A percentile compares a stretch with the other conserved stretches of the same genome.
These are phyloP conservation scores for Rhinocladiella mackenziei DNA, from an alignment of 2,329 filamentous ascomycete genomes.

Conservation along the genomic window DNA sequence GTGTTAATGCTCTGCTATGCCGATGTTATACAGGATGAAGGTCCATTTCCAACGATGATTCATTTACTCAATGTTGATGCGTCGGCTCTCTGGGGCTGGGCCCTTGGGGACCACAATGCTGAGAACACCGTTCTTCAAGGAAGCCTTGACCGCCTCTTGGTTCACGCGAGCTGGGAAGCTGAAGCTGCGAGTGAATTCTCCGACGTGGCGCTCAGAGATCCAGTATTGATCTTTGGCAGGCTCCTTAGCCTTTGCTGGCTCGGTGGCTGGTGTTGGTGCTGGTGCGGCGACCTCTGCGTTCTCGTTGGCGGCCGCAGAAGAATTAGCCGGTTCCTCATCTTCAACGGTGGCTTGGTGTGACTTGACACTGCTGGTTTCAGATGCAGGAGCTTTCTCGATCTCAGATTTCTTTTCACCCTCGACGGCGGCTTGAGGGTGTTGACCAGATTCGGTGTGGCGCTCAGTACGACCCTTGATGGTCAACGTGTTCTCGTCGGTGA, in stretches of 20 bases:
- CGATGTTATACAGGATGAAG: too few species aligned
- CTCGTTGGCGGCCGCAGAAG: conserved; percentile 10
- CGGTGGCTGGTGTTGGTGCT: conserved; percentile 28
- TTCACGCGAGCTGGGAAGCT: conserved; percentile 56
- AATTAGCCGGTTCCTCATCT: conserved; percentile 36
- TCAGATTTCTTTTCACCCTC: conserved; percentile 22
- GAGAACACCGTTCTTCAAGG: conserved; percentile 58
- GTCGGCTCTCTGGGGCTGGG: conserved; percentile 45
- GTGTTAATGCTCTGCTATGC: too few species aligned
- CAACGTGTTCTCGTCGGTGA: conserved; percentile 46
- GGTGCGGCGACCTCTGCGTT: conserved; percentile 33
- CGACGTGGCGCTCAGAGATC: conserved; percentile 57
- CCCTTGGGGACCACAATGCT: conserved; percentile 57
- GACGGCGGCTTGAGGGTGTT: conserved; percentile 17
- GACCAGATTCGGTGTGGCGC: conserved; percentile 34
- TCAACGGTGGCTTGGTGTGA: conserved; percentile 45
- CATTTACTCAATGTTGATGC: conserved; percentile 55
- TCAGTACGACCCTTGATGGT: conserved; percentile 45
- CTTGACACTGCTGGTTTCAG: conserved; percentile 26
- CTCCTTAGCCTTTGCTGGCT: conserved; percentile 31
- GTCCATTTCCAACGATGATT: too few species aligned
- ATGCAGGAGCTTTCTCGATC: conserved; percentile 19
- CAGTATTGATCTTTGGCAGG: conserved; percentile 48
- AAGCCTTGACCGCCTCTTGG: conserved; percentile 59
- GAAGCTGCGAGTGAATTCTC: conserved; percentile 58